Evolutionary conservation across 495 filamentous ascomycete genomes (phyloP), one percentile per base, ranked within the genome.

Genomic region (Chaetomium tenue): DNA sequence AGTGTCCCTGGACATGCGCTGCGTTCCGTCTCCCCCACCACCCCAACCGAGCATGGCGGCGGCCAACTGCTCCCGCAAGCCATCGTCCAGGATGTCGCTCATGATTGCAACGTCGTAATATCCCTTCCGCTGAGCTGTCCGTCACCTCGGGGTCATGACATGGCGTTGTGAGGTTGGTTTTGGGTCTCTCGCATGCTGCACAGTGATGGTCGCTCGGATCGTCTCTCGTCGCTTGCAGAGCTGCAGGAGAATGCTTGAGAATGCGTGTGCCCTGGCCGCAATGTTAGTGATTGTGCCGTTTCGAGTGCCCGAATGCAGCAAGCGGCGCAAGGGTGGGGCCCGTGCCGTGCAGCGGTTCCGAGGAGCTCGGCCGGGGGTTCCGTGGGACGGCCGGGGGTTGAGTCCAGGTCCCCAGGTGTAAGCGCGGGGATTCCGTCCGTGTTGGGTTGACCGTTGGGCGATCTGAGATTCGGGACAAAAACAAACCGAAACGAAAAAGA

Each of bases 61-160:
- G 22, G 58, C 28, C 52, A 62, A 48, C 26, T 65, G 51, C 16
- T 65, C 58, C 16, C 58, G 42, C 58, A 60, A 25, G 25, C 26
- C 58, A 54, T 61, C 22, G 23, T 68, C 52, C 39, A 65, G 63
- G 39, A 60, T 58, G 44, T 39, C 28, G 15, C 39, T 65, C 66
- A 62, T 64, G 57, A 37, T 52, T 64, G 61, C 62, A 51, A 67
- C 65, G 58, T 65, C 44, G 66, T 50, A 68, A 64, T 68, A 64
- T 67, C 65, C 56, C 57, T 37, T 47, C n/a, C 25, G 30, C 25
- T 54, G 60, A 30, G 47, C 56, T n/a, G 39, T 26, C 30, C 12
- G 33, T 18, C 25, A 22, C 56, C n/a, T 30, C 22, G 23, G 63
- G 63, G 23, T 52, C 33, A 65, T 54, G 56, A 30, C 63, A 65